Evolutionary conservation across 2,329 filamentous ascomycete species (phyloP).

Genomic region (Cadophora sp.): DNA sequence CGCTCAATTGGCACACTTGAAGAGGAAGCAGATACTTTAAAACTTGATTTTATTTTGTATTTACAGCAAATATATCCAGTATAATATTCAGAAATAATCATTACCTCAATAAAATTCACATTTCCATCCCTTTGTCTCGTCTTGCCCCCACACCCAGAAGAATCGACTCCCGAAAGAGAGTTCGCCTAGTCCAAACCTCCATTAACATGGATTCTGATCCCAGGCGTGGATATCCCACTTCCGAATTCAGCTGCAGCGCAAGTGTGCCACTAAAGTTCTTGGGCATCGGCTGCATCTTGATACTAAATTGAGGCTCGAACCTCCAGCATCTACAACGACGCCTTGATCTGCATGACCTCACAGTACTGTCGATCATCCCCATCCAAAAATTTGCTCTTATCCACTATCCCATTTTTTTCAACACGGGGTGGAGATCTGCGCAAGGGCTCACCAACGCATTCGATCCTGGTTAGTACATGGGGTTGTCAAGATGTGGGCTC

Average conservation of each 20-base stretch:
- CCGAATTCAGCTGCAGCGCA: neutral
- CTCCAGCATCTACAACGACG: neutral
- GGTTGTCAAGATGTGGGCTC: neutral
- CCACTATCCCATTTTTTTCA: neutral
- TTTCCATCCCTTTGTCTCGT: too few species aligned
- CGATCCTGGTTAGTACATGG: neutral
- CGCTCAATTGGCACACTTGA: constrained; percentile 45
- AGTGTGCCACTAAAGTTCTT: neutral
- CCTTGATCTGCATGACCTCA: neutral
- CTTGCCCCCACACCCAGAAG: too few species aligned
- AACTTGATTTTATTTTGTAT: neutral
- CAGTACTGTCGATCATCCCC: neutral
- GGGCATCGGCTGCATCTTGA: neutral
- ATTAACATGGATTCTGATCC: too few species aligned
- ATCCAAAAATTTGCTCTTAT: neutral
- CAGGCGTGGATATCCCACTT: neutral
- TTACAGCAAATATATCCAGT: neutral
- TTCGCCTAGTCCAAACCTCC: too few species aligned
- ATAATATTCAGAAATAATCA: neutral
- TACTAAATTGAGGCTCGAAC: neutral
- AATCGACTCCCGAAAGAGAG: too few species aligned
- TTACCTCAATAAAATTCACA: too few species aligned
- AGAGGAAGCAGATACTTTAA: constrained; percentile 43
- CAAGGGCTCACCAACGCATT: neutral
- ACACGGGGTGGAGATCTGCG: neutral